Conservation (phyloP, 2,329 filamentous ascomycete species). For the Nothopassalora personata region DNA sequence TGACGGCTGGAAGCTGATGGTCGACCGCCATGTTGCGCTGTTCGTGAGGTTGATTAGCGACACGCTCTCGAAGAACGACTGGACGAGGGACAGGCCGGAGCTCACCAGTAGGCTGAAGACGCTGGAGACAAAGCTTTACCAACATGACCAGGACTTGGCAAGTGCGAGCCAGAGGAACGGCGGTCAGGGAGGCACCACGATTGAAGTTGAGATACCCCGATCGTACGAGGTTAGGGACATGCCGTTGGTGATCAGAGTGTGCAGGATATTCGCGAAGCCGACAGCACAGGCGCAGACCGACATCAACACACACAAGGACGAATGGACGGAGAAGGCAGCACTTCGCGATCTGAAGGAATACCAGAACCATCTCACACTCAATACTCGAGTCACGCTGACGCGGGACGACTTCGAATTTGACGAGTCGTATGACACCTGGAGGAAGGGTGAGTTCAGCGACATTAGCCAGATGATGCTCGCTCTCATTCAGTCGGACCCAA, state of each 20-base stretch:
- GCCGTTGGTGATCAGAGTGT: conserved; percentile 83
- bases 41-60: conserved; percentile 82
- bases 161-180: conserved; percentile 54
- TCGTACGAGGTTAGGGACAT: conserved; percentile 96
- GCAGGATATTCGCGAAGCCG: conserved; percentile 75
- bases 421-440: conserved; percentile 85
- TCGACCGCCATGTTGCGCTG: conserved; percentile 88
- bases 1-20: conserved; percentile 83
- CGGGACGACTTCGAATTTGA: conserved; percentile 86
- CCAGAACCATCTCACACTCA: conserved; percentile 78
- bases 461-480: conserved; percentile 91
- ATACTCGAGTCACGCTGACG: conserved; percentile 69
- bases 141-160: conserved; percentile 85
- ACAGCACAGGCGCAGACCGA: conserved; percentile 78
- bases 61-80: conserved; percentile 76
- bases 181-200: conserved; percentile 56
- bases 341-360: conserved; percentile 89
- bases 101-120: conserved; percentile 71
- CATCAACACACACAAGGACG: conserved; percentile 71
- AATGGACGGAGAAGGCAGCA: conserved; percentile 89
- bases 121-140: conserved; percentile 87
- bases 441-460: conserved; percentile 78
- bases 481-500: conserved; percentile 78
- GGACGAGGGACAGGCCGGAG: conserved; percentile 78
- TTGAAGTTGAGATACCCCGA: conserved; percentile 77